A percentile compares a stretch with the other conserved stretches of the same genome.
These are phyloP conservation scores for Gloeostereum incarnatum DNA, from an alignment of 768 basidiomycete species.

Conservation along the genomic window DNA sequence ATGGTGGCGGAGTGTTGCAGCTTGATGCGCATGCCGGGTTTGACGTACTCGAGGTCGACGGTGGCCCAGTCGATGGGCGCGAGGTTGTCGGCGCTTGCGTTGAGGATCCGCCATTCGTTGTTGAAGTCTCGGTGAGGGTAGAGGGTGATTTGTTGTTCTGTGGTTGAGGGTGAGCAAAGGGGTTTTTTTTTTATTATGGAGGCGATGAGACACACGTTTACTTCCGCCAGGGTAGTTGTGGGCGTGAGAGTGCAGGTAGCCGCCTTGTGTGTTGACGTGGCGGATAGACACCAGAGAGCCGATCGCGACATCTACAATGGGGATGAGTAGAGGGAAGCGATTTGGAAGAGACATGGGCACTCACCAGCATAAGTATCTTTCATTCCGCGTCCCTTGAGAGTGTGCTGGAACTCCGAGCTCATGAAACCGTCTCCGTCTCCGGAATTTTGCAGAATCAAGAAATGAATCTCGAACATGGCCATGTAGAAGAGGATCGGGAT, in stretches of 20 bases:
- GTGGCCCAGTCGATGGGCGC: conserved; percentile 28
- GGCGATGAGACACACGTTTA: conserved; percentile 54
- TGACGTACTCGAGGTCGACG: conserved; percentile 53
- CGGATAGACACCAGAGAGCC: conserved; percentile 80
- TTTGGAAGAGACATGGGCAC: conserved; percentile 12
- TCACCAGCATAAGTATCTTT: conserved; percentile 84
- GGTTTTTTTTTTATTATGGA: not conserved
- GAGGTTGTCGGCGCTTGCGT: conserved; percentile 48
- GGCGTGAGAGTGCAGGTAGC: conserved; percentile 94
- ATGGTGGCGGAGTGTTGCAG: conserved; percentile 73
- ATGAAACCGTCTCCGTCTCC: conserved; percentile 99
- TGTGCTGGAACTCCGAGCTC: conserved; percentile 99
- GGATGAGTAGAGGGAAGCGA: not conserved
- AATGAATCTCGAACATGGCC: conserved; percentile 95
- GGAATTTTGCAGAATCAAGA: conserved; percentile 76
- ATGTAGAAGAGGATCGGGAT: conserved; percentile 89
- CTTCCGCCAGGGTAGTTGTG: conserved; percentile 88
- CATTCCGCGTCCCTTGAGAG: conserved; percentile 84
- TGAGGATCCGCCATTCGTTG: conserved; percentile 84
- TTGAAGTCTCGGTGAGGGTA: conserved; percentile 98
- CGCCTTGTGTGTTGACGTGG: conserved; percentile 95
- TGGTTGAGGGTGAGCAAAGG: conserved; percentile 1
- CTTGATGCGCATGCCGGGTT: conserved; percentile 62
- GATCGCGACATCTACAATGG: conserved; percentile 63
- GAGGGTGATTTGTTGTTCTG: conserved; percentile 98